Conservation (phyloP, 75 land plant genomes). For the Pinus tabuliformis region DNA sequence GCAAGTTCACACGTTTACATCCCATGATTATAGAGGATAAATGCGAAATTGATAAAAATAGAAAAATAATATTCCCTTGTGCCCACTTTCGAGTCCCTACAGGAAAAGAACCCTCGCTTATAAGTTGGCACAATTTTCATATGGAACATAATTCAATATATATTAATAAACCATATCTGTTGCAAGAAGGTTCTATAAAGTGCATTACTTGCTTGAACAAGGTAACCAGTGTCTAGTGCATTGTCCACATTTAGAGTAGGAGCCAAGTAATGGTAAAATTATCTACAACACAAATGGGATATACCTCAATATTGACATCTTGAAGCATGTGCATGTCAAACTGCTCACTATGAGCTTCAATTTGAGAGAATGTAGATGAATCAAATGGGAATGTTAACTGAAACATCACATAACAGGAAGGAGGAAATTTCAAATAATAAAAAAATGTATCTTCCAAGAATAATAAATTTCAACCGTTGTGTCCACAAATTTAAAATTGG, state of each 20-base stretch:
- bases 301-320: slow-evolving; percentile 83
- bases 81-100: too few relatives aligned
- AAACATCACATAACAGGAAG: not conserved
- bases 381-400: slow-evolving; percentile 5
- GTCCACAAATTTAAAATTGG: too few relatives aligned
- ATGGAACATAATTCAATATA: too few relatives aligned
- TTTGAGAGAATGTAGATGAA: slow-evolving; percentile 48
- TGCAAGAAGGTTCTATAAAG: not conserved
- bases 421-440: not conserved
- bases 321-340: slow-evolving; percentile 82
- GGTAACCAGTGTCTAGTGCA: slow-evolving; percentile 70
- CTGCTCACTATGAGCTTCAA: slow-evolving; percentile 80
- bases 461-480: too few relatives aligned
- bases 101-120: too few relatives aligned
- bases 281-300: slow-evolving; percentile 56
- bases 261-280: slow-evolving; percentile 69
- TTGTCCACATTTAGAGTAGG: slow-evolving; percentile 68
- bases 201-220: slow-evolving; percentile 33
- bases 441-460: not conserved
- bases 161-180: too few relatives aligned
- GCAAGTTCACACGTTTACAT: too few relatives aligned
- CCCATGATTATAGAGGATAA: too few relatives aligned
- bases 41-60: too few relatives aligned
- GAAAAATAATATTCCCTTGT: too few relatives aligned
- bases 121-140: too few relatives aligned